Conservation (phyloP, 306 rosid species). For the Cotoneaster glaucophyllus region DNA sequence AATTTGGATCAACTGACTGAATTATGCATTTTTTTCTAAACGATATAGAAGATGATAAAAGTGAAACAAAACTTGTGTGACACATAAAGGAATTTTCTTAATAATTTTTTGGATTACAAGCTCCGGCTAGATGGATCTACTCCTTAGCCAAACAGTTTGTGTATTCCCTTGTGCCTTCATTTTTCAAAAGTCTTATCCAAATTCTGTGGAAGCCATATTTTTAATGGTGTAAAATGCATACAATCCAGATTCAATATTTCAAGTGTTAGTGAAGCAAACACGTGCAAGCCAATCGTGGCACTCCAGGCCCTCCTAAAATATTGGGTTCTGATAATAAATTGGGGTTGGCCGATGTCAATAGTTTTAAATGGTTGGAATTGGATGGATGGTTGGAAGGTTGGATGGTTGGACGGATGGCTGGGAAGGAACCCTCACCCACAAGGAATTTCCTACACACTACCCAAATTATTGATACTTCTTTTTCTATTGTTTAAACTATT, state of each 20-base stretch:
- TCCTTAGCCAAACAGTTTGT: background rate
- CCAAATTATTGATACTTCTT: background rate
- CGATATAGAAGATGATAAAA: too few relatives aligned
- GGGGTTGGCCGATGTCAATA: background rate
- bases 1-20: background rate
- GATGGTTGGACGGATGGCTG: constrained; percentile 13
- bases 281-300: constrained; percentile 40
- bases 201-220: background rate
- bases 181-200: background rate
- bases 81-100: background rate
- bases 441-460: constrained; percentile 14
- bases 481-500: background rate
- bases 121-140: background rate
- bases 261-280: constrained; percentile 10
- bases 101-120: too few relatives aligned
- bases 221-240: background rate
- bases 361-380: constrained; percentile 4
- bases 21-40: background rate
- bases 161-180: background rate
- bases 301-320: background rate
- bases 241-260: background rate
- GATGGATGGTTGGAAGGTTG: constrained; percentile 13
- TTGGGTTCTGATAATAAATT: background rate
- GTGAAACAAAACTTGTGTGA: background rate
- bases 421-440: constrained; percentile 28